These are phyloP conservation scores for Arthrocladium fulminans DNA, from an alignment of 2,329 filamentous ascomycete species.

Conservation along the genomic window DNA sequence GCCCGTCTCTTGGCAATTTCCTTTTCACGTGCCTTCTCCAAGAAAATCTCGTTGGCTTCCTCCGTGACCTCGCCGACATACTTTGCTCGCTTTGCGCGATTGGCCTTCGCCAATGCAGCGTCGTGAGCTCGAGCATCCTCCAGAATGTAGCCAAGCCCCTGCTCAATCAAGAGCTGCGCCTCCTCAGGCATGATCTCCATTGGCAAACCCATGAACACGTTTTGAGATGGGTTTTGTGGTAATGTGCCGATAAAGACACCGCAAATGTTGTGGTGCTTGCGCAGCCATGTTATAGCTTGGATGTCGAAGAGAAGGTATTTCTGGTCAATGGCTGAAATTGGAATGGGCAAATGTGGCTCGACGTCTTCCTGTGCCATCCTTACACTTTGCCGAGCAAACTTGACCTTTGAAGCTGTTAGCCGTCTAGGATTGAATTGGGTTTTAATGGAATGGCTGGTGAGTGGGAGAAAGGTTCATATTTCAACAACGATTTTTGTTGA, in stretches of 20 bases:
- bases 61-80: conserved; percentile 52
- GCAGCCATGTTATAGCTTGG: conserved; percentile 66
- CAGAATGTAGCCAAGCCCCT: conserved; percentile 66
- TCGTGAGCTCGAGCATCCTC: conserved; percentile 69
- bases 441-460: not conserved
- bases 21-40: conserved; percentile 38
- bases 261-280: conserved; percentile 72
- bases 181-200: conserved; percentile 88
- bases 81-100: conserved; percentile 48
- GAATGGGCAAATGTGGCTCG: conserved; percentile 49
- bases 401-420: not conserved
- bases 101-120: conserved; percentile 50
- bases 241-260: conserved; percentile 79
- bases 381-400: conserved; percentile 8
- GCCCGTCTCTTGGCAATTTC: conserved; percentile 43
- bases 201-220: conserved; percentile 82
- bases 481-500: conserved; percentile 37
- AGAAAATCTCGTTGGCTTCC: conserved; percentile 45
- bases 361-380: conserved; percentile 26
- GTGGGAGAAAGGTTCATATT: conserved; percentile 25
- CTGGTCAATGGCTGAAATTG: conserved; percentile 70
- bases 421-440: not conserved
- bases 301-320: conserved; percentile 87
- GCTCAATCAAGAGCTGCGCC: conserved; percentile 68
- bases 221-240: conserved; percentile 88